phyloP scores from a whole-genome alignment of 2,329 filamentous ascomycete species.

The Botrytis cinerea region DNA sequence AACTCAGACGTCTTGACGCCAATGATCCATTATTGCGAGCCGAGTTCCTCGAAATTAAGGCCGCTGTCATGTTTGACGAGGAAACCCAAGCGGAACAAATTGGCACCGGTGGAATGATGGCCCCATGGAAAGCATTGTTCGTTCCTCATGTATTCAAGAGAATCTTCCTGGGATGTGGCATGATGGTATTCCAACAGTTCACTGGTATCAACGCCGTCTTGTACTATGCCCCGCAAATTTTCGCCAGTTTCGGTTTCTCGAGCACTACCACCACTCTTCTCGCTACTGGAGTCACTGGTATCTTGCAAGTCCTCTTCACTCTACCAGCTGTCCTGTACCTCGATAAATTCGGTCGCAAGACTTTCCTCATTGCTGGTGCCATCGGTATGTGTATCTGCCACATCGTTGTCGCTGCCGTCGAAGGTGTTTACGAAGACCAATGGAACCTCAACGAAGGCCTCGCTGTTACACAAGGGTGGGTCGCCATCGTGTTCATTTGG shows the following conservation, averaged over 20 bases:
- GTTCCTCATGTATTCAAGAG: slow-evolving; percentile 46
- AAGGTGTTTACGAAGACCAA: slow-evolving; percentile 44
- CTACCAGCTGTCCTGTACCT: slow-evolving; percentile 66
- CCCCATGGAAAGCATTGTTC: slow-evolving; percentile 48
- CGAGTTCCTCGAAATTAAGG: slow-evolving; percentile 55
- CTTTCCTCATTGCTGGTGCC: slow-evolving; percentile 61
- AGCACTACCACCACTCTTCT: slow-evolving; percentile 55
- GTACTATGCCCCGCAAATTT: slow-evolving; percentile 53
- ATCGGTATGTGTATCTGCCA: slow-evolving; percentile 69
- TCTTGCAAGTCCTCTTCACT: slow-evolving; percentile 66
- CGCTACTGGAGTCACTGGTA: slow-evolving; percentile 69
- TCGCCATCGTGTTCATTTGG: slow-evolving; percentile 43
- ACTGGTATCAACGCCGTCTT: slow-evolving; percentile 48
- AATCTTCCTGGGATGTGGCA: slow-evolving; percentile 52
- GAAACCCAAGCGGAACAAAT: slow-evolving; percentile 40
- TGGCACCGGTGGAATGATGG: slow-evolving; percentile 51
- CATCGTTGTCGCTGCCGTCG: slow-evolving; percentile 51
- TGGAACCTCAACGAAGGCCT: slow-evolving; percentile 38
- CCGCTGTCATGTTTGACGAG: slow-evolving; percentile 60
- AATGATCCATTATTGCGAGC: slow-evolving; percentile 56
- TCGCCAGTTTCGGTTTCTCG: slow-evolving; percentile 43
- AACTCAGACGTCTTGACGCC: slow-evolving; percentile 44
- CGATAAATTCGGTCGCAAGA: slow-evolving; percentile 64
- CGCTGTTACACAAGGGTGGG: slow-evolving; percentile 43
- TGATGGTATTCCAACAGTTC: slow-evolving; percentile 56